Evolutionary conservation across 2,329 filamentous ascomycete species (phyloP), one percentile per base, ranked within the genome.

Genomic region (Fusarium sp.): DNA sequence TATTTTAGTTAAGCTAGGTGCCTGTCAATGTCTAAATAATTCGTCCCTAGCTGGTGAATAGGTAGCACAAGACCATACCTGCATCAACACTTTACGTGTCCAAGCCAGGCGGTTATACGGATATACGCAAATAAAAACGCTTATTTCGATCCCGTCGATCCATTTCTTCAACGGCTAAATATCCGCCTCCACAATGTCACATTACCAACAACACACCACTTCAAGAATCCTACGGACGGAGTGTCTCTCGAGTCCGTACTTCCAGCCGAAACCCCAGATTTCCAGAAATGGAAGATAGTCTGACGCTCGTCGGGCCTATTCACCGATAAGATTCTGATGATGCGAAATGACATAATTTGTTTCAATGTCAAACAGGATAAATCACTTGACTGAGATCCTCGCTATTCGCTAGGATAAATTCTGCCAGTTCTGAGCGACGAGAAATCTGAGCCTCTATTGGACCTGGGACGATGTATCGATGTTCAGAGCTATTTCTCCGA

Each of bases 191-290:
- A 12, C 42, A 61, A 38, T 51, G 28, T 61, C 54, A 48, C 45
- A 28, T 59, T 33, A 38, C 39, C 48, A 28, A 13, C 41, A 54
- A 13, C 53, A 59, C 53, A 65, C 39, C 68, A 71, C 62, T 38
- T 48, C 51, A 20, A 6, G 48, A 33, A 51, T 68, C 42, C 36
- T 38, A 48, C 65, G 47, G 41, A n/a, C 62, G 65, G 51, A 41
- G 28, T 62, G 14, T 56, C 18, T 48, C 4, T 15, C 39, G 24
- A 71, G 30, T 57, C 68, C 68, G 68, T 50, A 35, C 16, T 68
- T 61, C 68, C 68, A 68, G 56, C 53, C 62, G 56, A 71, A 61
- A 67, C 48, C 62, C 56, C 68, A 50, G 56, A 24, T 51, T 51
- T 71, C 61, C 36, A 15, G 24, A 50, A 47, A 15, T 6, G 11